Evolutionary conservation across 441 rosid genomes (phyloP).

Genomic region (Pelargonium cotyledonis): DNA sequence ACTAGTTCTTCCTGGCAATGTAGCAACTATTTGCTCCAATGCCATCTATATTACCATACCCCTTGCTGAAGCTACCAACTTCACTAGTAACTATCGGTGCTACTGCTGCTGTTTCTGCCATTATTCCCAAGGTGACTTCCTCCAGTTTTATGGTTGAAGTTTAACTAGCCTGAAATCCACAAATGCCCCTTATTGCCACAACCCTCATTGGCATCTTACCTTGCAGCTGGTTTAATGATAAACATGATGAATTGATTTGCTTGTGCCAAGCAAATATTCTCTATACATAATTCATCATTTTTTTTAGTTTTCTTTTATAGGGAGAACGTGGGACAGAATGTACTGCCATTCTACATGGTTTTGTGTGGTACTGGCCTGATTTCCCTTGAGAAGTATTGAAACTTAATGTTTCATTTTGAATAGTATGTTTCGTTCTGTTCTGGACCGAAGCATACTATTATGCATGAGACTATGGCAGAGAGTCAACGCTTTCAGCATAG

Average conservation of each 20-base stretch:
- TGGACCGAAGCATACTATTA: neutral
- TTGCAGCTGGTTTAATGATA: neutral
- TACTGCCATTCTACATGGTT: neutral
- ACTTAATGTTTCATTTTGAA: neutral
- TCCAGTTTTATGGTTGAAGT: neutral
- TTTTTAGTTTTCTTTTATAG: neutral
- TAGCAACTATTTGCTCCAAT: neutral
- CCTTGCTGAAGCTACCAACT: neutral
- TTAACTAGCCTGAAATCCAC: neutral
- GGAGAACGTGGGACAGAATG: neutral
- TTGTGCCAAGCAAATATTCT: neutral
- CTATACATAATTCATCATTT: slow-evolving; percentile 1
- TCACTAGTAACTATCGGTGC: neutral
- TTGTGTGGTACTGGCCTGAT: neutral
- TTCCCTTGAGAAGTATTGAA: neutral
- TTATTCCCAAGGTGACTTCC: neutral
- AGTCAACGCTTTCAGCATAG: neutral
- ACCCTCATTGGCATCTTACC: neutral
- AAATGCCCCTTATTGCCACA: neutral
- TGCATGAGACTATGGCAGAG: neutral
- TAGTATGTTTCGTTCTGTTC: neutral
- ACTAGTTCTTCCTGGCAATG: neutral
- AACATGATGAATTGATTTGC: neutral
- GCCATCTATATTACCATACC: neutral
- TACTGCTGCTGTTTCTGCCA: neutral